These are phyloP conservation scores for Malassezia globosa DNA, from an alignment of 1,284 basidiomycete species.

Conservation along the genomic window DNA sequence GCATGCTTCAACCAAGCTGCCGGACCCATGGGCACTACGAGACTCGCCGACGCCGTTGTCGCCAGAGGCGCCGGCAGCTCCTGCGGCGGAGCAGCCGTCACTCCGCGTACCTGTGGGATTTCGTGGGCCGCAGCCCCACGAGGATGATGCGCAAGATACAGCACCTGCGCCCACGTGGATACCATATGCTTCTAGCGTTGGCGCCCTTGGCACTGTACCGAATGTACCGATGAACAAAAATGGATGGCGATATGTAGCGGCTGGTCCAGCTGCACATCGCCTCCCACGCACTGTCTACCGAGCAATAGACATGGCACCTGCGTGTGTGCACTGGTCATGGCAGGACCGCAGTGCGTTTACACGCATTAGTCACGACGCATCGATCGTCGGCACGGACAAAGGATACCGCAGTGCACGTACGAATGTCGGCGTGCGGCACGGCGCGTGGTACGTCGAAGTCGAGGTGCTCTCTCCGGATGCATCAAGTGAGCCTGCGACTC, in stretches of 20 bases:
- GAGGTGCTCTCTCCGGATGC: slow-evolving; percentile 57
- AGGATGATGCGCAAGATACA: slow-evolving; percentile 30
- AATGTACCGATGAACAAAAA: slow-evolving; percentile 39
- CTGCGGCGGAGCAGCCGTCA: not conserved
- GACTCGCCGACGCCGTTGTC: not conserved
- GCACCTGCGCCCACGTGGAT: slow-evolving; percentile 25
- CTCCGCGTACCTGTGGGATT: slow-evolving; percentile 27
- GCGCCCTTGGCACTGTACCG: slow-evolving; percentile 23
- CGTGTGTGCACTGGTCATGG: slow-evolving; percentile 43
- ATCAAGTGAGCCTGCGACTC: slow-evolving; percentile 11
- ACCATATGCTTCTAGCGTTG: slow-evolving; percentile 4
- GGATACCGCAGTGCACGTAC: slow-evolving; percentile 82
- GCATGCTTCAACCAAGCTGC: too few relatives aligned
- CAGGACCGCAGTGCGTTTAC: slow-evolving; percentile 61
- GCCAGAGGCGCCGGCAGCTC: not conserved
- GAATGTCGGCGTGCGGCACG: slow-evolving; percentile 77
- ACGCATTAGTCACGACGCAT: slow-evolving; percentile 68
- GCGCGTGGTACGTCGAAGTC: slow-evolving; percentile 90
- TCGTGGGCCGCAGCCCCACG: slow-evolving; percentile 29
- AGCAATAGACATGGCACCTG: slow-evolving; percentile 29
- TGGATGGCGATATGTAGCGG: slow-evolving; percentile 38
- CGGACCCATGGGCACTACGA: too few relatives aligned
- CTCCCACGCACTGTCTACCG: slow-evolving; percentile 34
- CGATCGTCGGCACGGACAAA: slow-evolving; percentile 66
- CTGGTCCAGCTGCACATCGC: slow-evolving; percentile 30